phyloP scores from a whole-genome alignment of 768 basidiomycete genomes.

The Neoboletus magnificus region DNA sequence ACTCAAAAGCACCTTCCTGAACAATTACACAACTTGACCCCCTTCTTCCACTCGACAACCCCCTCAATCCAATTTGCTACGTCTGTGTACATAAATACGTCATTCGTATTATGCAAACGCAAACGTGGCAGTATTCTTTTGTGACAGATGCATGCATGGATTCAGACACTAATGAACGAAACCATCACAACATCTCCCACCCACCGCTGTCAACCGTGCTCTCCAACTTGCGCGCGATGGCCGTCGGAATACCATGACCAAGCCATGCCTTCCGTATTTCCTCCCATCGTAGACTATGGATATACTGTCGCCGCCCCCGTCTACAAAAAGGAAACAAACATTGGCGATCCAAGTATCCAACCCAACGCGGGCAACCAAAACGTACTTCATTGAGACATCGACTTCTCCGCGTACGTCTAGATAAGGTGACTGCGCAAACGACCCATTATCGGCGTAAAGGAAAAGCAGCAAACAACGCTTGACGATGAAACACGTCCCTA shows the following conservation, averaged over 20 bases:
- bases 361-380: not conserved
- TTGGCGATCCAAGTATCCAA: not conserved
- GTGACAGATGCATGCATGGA: not conserved
- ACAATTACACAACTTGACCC: not conserved
- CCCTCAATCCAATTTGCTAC: too few species aligned
- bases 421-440: conserved; percentile 85
- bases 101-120: not conserved
- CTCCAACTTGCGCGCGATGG: conserved; percentile 87
- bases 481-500: conserved; percentile 88
- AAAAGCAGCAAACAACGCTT: conserved; percentile 90
- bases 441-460: conserved; percentile 85
- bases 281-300: conserved; percentile 85
- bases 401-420: conserved; percentile 93
- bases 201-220: conserved; percentile 86
- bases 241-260: conserved; percentile 82
- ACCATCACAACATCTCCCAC: conserved; percentile 87
- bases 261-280: conserved; percentile 92
- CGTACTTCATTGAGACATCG: conserved; percentile 86
- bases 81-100: not conserved
- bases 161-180: too few species aligned
- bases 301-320: conserved; percentile 82
- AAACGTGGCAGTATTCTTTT: not conserved
- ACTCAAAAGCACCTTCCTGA: conserved; percentile 12
- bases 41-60: not conserved
- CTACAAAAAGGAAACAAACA: conserved; percentile 42